Conservation (phyloP, 2,329 filamentous ascomycete genomes). For the Diaporthe nobilis region DNA sequence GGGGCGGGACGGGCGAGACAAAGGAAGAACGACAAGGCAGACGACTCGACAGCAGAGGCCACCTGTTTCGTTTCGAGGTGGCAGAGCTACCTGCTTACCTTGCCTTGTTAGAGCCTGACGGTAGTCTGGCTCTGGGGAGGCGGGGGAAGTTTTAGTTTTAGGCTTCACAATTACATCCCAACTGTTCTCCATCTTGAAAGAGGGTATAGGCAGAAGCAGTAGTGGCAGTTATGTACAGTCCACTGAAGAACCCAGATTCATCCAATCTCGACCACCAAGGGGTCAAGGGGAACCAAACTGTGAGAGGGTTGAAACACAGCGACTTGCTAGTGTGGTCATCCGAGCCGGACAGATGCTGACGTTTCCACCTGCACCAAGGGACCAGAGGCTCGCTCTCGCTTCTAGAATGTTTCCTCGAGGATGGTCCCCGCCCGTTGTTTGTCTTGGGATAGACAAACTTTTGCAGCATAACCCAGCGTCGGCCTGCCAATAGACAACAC, state of each 20-base stretch:
- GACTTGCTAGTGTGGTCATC: conserved; percentile 11
- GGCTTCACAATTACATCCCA: not conserved
- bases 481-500: not conserved
- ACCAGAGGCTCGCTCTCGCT: conserved; percentile 30
- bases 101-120: not conserved
- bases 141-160: not conserved
- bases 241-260: not conserved
- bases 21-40: not conserved
- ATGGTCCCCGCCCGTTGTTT: not conserved
- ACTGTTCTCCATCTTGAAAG: not conserved
- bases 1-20: conserved; percentile 6
- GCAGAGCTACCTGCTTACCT: not conserved
- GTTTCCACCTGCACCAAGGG: conserved; percentile 4
- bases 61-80: not conserved
- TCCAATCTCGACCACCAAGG: conserved; percentile 4
- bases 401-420: conserved; percentile 5
- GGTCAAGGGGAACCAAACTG: not conserved
- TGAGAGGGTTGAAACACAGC: not conserved
- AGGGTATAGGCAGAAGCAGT: not conserved
- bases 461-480: not conserved
- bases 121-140: not conserved
- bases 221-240: not conserved
- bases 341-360: not conserved
- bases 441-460: not conserved
- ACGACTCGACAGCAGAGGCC: not conserved